Evolutionary conservation across 306 rosid species (phyloP).

Genomic region (Hippophae tibetana): DNA sequence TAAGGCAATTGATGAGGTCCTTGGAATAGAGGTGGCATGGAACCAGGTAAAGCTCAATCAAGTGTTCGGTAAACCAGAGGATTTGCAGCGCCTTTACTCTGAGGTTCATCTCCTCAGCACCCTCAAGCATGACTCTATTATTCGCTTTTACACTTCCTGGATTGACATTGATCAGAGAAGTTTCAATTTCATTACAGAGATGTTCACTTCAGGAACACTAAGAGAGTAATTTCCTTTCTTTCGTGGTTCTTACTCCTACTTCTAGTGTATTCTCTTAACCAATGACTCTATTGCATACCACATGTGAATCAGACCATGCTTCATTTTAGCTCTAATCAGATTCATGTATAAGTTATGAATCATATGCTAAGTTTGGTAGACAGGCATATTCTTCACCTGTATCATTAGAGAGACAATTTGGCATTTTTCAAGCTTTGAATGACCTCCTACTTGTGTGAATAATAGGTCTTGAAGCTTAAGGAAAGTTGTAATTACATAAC

Average conservation of each 20-base stretch:
- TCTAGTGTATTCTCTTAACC: slow-evolving; percentile 1
- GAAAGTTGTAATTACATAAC: too few relatives aligned
- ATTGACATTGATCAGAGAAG: slow-evolving; percentile 55
- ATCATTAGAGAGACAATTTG: too few relatives aligned
- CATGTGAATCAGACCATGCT: background rate
- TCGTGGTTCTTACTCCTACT: background rate
- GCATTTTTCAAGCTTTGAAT: too few relatives aligned
- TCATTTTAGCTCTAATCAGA: background rate
- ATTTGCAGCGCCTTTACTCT: slow-evolving; percentile 78
- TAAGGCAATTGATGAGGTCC: slow-evolving; percentile 74
- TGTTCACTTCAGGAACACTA: slow-evolving; percentile 80
- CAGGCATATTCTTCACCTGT: too few relatives aligned
- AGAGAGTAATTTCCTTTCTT: slow-evolving; percentile 49
- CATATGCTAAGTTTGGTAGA: too few relatives aligned
- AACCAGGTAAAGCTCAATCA: slow-evolving; percentile 63
- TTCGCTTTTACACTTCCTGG: slow-evolving; percentile 78
- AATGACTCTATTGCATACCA: background rate
- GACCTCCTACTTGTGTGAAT: too few relatives aligned
- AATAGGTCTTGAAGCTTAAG: too few relatives aligned
- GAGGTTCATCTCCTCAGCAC: slow-evolving; percentile 92
- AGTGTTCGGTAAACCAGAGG: slow-evolving; percentile 59
- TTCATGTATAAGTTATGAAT: too few relatives aligned
- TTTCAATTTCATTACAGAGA: slow-evolving; percentile 79
- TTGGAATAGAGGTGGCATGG: slow-evolving; percentile 92
- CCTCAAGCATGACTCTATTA: slow-evolving; percentile 66